phyloP scores from a whole-genome alignment of 306 rosid genomes.

The Cucumis melo region DNA sequence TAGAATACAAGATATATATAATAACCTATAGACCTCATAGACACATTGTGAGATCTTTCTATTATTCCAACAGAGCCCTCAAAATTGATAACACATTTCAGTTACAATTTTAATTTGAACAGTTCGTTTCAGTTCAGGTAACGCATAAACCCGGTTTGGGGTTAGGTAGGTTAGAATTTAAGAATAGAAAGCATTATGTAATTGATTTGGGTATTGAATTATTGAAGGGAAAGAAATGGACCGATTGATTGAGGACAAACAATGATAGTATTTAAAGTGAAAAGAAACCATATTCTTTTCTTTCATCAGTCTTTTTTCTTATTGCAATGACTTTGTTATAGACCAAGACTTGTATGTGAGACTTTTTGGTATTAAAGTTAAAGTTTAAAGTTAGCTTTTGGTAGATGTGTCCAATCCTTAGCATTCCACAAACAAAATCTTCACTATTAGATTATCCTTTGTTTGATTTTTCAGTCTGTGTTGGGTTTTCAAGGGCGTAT shows the following conservation, averaged over 20 bases:
- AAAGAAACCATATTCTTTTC: background rate
- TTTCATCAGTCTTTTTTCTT: background rate
- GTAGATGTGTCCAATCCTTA: background rate
- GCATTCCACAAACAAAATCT: background rate
- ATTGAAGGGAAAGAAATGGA: background rate
- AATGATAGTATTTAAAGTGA: background rate
- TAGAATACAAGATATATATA: too few species aligned
- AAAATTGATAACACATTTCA: too few species aligned
- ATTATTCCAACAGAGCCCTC: too few species aligned
- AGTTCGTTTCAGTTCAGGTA: too few species aligned
- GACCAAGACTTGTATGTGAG: background rate
- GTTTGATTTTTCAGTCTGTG: conserved; percentile 72
- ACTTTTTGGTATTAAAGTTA: background rate
- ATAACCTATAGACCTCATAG: too few species aligned
- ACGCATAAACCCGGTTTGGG: too few species aligned
- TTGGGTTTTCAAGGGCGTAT: conserved; percentile 80
- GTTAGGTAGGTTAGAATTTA: background rate
- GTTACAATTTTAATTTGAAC: too few species aligned
- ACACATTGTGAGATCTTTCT: too few species aligned
- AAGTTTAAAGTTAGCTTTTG: background rate
- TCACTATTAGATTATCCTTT: too few species aligned
- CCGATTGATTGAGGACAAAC: background rate
- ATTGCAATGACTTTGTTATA: background rate
- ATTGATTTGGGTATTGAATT: background rate
- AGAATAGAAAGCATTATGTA: background rate